phyloP scores from a whole-genome alignment of 2,329 filamentous ascomycete species.

The Basipetospora chlamydospora region DNA sequence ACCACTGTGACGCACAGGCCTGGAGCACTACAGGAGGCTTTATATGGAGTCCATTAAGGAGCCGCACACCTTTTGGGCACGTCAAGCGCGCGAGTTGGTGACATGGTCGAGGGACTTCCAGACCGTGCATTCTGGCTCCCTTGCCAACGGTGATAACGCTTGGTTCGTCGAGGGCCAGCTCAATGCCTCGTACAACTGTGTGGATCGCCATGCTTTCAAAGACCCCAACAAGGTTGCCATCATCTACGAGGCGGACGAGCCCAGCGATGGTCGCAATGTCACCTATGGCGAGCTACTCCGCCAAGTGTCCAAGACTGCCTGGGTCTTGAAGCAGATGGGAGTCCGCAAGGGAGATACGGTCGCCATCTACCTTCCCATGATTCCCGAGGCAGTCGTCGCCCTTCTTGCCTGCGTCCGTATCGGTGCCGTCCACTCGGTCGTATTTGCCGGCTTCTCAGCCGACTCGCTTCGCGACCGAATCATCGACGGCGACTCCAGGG shows the following conservation, averaged over 20 bases:
- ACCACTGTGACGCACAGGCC: constrained; percentile 22
- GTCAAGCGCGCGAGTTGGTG: constrained; percentile 73
- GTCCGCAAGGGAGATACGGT: constrained; percentile 96
- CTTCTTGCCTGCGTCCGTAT: constrained; percentile 87
- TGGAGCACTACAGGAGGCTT: constrained; percentile 53
- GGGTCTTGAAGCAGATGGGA: constrained; percentile 85
- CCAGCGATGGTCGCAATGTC: constrained; percentile 70
- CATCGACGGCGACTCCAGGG: constrained; percentile 75
- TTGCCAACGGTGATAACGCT: constrained; percentile 67
- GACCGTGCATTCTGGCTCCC: constrained; percentile 66
- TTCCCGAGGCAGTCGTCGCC: constrained; percentile 84
- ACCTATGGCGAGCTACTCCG: constrained; percentile 88
- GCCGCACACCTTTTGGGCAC: constrained; percentile 81
- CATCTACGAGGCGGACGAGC: constrained; percentile 97
- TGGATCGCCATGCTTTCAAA: constrained; percentile 92
- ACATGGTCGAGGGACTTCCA: constrained; percentile 86
- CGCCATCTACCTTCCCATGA: constrained; percentile 96
- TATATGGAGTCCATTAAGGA: constrained; percentile 80
- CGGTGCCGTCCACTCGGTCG: constrained; percentile 89
- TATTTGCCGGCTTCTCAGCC: constrained; percentile 94
- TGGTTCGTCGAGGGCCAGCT: constrained; percentile 92
- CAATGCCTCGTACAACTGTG: constrained; percentile 94
- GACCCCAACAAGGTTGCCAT: constrained; percentile 88
- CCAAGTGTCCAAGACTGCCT: constrained; percentile 76
- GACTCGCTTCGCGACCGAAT: constrained; percentile 94